Conservation (phyloP, 805 yeast species). For the Teunomyces kruisii region DNA sequence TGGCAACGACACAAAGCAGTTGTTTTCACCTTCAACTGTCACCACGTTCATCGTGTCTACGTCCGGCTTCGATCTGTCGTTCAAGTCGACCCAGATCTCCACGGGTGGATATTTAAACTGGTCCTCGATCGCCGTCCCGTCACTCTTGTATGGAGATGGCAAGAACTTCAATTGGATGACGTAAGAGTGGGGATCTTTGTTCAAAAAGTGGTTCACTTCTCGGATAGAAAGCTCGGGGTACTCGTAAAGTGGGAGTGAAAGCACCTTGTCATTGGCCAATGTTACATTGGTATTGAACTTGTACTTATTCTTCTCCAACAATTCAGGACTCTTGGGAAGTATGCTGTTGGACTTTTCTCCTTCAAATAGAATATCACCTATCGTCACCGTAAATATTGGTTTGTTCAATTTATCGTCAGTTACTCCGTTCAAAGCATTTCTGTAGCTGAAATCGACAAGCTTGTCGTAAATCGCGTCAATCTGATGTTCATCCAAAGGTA, state of each 20-base stretch:
- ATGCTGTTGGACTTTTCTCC: slow-evolving; percentile 4
- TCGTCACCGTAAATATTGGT: slow-evolving; percentile 35
- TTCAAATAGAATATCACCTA: slow-evolving; percentile 40
- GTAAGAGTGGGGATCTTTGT: slow-evolving; percentile 23
- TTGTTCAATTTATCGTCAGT: slow-evolving; percentile 14
- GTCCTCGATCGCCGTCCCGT: slow-evolving; percentile 9
- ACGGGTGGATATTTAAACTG: slow-evolving; percentile 48
- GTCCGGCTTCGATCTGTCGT: slow-evolving; percentile 34
- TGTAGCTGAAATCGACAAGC: slow-evolving; percentile 27
- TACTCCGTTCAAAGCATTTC: slow-evolving; percentile 22
- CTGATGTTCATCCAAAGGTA: slow-evolving; percentile 10
- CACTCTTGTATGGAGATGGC: slow-evolving; percentile 39
- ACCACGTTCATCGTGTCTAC: slow-evolving; percentile 41
- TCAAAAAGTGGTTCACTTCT: slow-evolving; percentile 22
- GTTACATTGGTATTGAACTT: slow-evolving; percentile 37
- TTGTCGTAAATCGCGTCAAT: slow-evolving; percentile 22
- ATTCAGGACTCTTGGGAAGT: not conserved
- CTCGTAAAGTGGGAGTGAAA: slow-evolving; percentile 28
- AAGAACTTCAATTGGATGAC: slow-evolving; percentile 45
- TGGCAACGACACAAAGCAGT: slow-evolving; percentile 44
- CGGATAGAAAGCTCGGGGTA: slow-evolving; percentile 10
- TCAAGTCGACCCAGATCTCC: slow-evolving; percentile 54
- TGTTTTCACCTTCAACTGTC: slow-evolving; percentile 46
- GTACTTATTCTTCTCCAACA: slow-evolving; percentile 14
- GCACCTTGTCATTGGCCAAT: slow-evolving; percentile 28